Conservation (phyloP, 2,329 filamentous ascomycete species). For the Berkeleyomyces rouxiae region DNA sequence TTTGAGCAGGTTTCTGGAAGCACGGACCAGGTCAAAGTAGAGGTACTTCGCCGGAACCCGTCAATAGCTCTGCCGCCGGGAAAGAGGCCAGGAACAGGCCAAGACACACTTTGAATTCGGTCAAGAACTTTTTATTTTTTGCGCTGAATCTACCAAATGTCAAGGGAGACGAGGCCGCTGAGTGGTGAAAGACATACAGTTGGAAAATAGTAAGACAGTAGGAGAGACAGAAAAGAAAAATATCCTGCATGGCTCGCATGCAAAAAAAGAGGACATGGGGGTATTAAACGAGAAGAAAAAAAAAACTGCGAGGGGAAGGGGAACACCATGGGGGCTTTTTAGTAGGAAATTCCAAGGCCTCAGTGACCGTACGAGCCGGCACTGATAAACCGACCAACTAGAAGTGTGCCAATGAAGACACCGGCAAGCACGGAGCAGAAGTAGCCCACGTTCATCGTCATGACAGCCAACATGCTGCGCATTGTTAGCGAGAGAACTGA, state of each 20-base stretch:
- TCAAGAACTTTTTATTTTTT: background rate
- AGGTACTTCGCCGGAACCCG: constrained; percentile 19
- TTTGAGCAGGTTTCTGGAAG: constrained; percentile 35
- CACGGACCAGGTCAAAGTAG: constrained; percentile 19
- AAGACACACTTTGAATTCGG: background rate
- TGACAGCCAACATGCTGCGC: constrained; percentile 76
- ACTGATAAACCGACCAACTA: constrained; percentile 49
- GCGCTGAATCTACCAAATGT: too few relatives aligned
- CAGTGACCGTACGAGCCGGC: constrained; percentile 1
- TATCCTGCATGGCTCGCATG: background rate
- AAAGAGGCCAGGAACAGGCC: background rate
- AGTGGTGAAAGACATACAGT: background rate
- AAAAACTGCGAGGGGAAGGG: background rate
- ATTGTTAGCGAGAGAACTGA: constrained; percentile 5
- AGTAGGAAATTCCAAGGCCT: background rate
- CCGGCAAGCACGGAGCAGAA: constrained; percentile 66
- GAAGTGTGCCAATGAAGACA: constrained; percentile 72
- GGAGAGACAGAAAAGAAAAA: background rate
- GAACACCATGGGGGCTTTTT: background rate
- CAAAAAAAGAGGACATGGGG: background rate
- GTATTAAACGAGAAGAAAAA: background rate
- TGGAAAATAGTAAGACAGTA: background rate
- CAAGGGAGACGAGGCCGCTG: background rate
- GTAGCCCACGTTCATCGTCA: constrained; percentile 78
- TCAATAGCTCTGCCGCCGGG: background rate